Base-by-base conservation (phyloP, 2,329 filamentous ascomycete genomes). In the Trichoderma atroviride region DNA sequence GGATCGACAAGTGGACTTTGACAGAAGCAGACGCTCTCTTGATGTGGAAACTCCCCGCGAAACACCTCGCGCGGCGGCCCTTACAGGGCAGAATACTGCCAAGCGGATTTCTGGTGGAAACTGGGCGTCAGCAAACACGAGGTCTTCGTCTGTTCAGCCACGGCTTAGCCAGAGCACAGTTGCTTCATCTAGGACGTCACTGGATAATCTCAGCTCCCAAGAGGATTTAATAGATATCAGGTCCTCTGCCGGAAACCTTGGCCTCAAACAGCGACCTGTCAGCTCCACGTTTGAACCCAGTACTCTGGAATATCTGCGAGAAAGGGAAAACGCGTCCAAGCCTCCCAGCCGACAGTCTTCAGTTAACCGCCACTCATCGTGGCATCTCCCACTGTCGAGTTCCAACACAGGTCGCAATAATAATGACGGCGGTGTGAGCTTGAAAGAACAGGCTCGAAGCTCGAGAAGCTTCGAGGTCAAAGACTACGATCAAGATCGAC, bases 241-340 rank as follows among this genome's bases (percentile, higher is more conserved):
- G 31, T 37, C 65, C 64, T 74, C 74, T 19, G 66, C 74, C 50
- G 74, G 72, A 73, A 43, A 83, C 79, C 57, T 81, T 82, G 58
- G 74, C 22, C 71, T 74, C 6, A 89, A 90, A 71, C 85, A 88
- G 66, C 87, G 95, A 57, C 95, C 95, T 2, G 85, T 89, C 0
- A 97, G 94, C 78, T 92, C 92, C 40, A 93, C 94, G 77, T 86
- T 97, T 4, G 92, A 94, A 74, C 92, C 92, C 0, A 94, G 91
- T 75, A 84, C 79, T 6, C 72, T 96, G 64, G 94, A 97, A 70
- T 93, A 92, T 75, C 83, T 97, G 22, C 90, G 92, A 27, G 93
- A 96, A 74, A 87, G 89, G 63, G 94, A 96, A 76, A 84, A 83
- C 27, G 83, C 86, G 2, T 78, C 81, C 0, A 83, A 81, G 70